phyloP scores from a whole-genome alignment of 352 stramenopile species.

The Phytopythium sindhum region DNA sequence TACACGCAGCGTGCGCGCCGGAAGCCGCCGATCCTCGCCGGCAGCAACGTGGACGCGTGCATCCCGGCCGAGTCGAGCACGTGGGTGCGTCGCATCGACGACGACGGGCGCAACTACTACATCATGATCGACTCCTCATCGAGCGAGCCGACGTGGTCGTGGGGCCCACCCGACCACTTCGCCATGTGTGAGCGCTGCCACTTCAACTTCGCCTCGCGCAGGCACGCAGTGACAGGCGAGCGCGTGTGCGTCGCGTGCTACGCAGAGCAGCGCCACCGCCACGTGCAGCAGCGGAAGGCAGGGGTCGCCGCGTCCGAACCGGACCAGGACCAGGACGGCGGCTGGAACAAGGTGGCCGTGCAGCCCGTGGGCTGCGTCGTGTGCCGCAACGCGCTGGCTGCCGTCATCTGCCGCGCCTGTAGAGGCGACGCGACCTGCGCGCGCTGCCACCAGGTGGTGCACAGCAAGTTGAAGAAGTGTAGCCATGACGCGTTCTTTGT shows the following conservation, averaged over 20 bases:
- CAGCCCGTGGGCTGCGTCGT: conserved; percentile 53
- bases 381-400: conserved; percentile 42
- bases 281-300: background rate
- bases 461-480: conserved; percentile 19
- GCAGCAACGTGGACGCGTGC: conserved; percentile 35
- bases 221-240: conserved; percentile 36
- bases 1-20: conserved; percentile 27
- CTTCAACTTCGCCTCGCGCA: conserved; percentile 50
- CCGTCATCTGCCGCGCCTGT: conserved; percentile 53
- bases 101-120: conserved; percentile 52
- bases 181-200: conserved; percentile 52
- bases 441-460: conserved; percentile 46
- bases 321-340: conserved; percentile 8
- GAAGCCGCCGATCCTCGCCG: conserved; percentile 40
- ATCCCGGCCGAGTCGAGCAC: conserved; percentile 60
- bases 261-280: conserved; percentile 18
- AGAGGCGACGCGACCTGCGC: conserved; percentile 46
- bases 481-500: conserved; percentile 11
- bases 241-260: conserved; percentile 69
- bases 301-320: conserved; percentile 9
- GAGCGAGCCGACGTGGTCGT: conserved; percentile 19
- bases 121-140: conserved; percentile 33
- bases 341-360: conserved; percentile 62
- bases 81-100: conserved; percentile 53
- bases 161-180: conserved; percentile 47